Conservation (phyloP, 1,284 basidiomycete genomes). For the Quambalaria eucalypti region DNA sequence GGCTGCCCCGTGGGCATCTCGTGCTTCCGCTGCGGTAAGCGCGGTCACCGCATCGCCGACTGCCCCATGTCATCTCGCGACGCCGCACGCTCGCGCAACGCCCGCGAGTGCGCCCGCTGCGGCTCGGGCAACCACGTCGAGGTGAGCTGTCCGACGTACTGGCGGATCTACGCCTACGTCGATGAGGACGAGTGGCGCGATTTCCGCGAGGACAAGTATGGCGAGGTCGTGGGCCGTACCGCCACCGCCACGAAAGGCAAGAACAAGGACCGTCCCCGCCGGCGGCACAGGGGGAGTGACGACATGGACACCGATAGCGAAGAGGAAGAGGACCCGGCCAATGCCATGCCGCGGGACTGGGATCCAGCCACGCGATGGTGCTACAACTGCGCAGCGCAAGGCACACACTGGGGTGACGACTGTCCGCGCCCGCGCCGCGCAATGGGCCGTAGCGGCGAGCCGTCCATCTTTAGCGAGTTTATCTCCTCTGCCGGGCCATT, state of each 20-base stretch:
- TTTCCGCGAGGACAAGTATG: slow-evolving; percentile 11
- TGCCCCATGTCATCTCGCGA: slow-evolving; percentile 54
- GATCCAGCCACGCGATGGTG: slow-evolving; percentile 56
- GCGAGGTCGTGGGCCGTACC: too few relatives aligned
- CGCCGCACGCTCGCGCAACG: slow-evolving; percentile 52
- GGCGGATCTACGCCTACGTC: slow-evolving; percentile 76
- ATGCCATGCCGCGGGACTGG: slow-evolving; percentile 6
- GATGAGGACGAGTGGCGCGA: slow-evolving; percentile 53
- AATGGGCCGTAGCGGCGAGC: slow-evolving; percentile 53
- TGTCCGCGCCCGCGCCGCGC: slow-evolving; percentile 57
- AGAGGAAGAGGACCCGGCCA: slow-evolving; percentile 7
- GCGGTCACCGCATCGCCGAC: slow-evolving; percentile 68
- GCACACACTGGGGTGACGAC: slow-evolving; percentile 75
- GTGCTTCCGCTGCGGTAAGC: slow-evolving; percentile 76
- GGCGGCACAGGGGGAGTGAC: neutral
- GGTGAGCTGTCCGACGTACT: slow-evolving; percentile 75
- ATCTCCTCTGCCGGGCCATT: slow-evolving; percentile 68
- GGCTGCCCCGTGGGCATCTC: slow-evolving; percentile 72
- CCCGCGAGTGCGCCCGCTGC: slow-evolving; percentile 76
- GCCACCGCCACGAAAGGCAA: too few relatives aligned
- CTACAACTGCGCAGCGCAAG: slow-evolving; percentile 71
- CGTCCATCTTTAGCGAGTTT: slow-evolving; percentile 66
- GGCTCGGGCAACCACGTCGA: slow-evolving; percentile 60
- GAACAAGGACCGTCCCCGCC: too few relatives aligned
- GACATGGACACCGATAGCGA: slow-evolving; percentile 8